Percentiles rank a stretch among this genome's conserved stretches.
phyloP scores from a whole-genome alignment of 495 filamentous ascomycete species.

The Tuber melanosporum region DNA sequence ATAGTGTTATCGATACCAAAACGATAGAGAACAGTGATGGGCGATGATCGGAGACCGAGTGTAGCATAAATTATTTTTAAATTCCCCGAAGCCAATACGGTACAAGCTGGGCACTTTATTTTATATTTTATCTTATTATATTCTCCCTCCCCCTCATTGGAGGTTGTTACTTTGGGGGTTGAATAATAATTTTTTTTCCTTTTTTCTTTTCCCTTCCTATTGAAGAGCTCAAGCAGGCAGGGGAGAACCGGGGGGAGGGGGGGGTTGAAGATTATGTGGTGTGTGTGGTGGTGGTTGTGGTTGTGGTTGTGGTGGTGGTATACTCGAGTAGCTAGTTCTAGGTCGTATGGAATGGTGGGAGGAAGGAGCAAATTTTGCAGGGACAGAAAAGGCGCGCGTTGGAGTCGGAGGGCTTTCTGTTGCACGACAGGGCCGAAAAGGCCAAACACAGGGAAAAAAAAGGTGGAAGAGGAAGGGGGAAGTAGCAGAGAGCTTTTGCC shows the following conservation, averaged over 20 bases:
- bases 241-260: neutral
- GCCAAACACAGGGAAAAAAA: neutral
- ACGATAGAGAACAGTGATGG: slow-evolving; percentile 35
- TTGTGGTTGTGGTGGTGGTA: neutral
- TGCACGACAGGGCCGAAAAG: neutral
- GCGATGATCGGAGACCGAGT: slow-evolving; percentile 38
- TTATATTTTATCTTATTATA: neutral
- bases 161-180: neutral
- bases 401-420: neutral
- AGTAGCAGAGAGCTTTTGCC: neutral
- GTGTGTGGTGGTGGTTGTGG: slow-evolving; percentile 3
- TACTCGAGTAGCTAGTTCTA: neutral
- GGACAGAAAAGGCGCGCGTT: slow-evolving; percentile 3
- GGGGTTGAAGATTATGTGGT: neutral
- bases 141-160: neutral
- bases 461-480: neutral
- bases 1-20: slow-evolving; percentile 33
- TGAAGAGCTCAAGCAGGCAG: neutral
- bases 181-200: slow-evolving; percentile 31
- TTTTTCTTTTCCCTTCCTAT: slow-evolving; percentile 11
- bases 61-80: slow-evolving; percentile 11
- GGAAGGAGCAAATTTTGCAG: neutral
- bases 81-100: slow-evolving; percentile 1
- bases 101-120: neutral
- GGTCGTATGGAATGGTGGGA: slow-evolving; percentile 1